phyloP scores from a whole-genome alignment of 768 basidiomycete genomes.

The Boletus rex-veris region DNA sequence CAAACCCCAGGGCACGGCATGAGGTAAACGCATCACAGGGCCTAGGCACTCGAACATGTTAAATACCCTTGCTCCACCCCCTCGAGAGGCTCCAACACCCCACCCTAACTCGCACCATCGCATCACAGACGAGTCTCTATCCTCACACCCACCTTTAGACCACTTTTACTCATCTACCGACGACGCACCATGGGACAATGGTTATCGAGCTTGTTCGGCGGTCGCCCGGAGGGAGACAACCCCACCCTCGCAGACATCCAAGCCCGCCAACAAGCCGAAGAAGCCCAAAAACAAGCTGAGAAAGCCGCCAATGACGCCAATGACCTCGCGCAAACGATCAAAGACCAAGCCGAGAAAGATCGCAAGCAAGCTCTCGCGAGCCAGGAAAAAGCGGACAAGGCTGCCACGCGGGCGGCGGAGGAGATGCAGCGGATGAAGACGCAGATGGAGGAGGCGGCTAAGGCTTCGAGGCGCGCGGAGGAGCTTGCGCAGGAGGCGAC shows the following conservation, averaged over 20 bases:
- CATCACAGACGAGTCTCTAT: background rate
- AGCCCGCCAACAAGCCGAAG: conserved; percentile 12
- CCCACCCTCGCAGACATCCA: conserved; percentile 12
- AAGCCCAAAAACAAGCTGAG: background rate
- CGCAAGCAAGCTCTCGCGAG: background rate
- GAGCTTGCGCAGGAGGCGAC: conserved; percentile 10
- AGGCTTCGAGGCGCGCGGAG: background rate
- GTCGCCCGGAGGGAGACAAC: conserved; percentile 5
- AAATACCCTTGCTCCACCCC: background rate
- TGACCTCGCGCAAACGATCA: background rate
- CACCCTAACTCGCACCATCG: background rate
- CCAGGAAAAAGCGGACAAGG: conserved; percentile 12
- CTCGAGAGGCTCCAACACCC: background rate
- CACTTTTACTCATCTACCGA: background rate
- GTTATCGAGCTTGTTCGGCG: conserved; percentile 5
- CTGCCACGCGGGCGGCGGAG: background rate
- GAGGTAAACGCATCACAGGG: background rate
- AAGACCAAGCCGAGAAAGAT: conserved; percentile 8
- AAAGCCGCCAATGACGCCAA: conserved; percentile 2
- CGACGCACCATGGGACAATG: conserved; percentile 7
- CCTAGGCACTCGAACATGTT: background rate
- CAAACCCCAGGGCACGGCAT: background rate
- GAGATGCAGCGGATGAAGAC: conserved; percentile 6
- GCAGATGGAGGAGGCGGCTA: conserved; percentile 11
- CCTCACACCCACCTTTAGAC: background rate